phyloP scores from a whole-genome alignment of 352 stramenopile species.

The Thraustochytrium striatum region DNA sequence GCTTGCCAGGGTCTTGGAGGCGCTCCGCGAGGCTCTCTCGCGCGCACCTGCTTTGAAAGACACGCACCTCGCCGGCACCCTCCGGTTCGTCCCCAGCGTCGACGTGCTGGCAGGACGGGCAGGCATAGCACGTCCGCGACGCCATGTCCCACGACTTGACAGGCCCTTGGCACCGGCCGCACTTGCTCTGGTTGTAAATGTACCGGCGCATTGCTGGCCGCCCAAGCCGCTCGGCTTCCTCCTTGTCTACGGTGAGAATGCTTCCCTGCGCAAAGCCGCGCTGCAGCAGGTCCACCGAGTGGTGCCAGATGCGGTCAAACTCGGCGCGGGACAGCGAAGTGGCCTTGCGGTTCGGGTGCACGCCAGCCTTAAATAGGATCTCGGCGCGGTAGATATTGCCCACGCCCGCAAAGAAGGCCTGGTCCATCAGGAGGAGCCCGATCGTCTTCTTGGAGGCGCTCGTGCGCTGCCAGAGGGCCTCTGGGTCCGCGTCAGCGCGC shows the following conservation, averaged over 20 bases:
- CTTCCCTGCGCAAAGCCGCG: constrained; percentile 59
- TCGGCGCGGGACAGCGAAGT: constrained; percentile 51
- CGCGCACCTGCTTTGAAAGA: constrained; percentile 48
- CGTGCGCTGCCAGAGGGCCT: constrained; percentile 56
- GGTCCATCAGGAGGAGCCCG: constrained; percentile 63
- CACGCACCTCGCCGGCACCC: constrained; percentile 21
- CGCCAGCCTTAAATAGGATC: constrained; percentile 62
- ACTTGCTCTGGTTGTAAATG: constrained; percentile 62
- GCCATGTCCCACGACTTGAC: constrained; percentile 60
- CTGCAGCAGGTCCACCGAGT: constrained; percentile 57
- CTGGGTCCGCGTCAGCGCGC: constrained; percentile 57
- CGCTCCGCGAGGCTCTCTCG: neutral
- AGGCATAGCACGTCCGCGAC: constrained; percentile 62
- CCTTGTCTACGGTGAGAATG: constrained; percentile 61
- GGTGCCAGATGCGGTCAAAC: constrained; percentile 61
- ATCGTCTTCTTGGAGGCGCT: constrained; percentile 60
- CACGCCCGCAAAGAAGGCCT: constrained; percentile 59
- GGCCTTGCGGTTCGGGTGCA: constrained; percentile 58
- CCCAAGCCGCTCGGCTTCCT: constrained; percentile 52
- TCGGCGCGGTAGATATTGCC: constrained; percentile 66
- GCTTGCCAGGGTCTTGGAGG: constrained; percentile 23
- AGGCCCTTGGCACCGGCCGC: constrained; percentile 55
- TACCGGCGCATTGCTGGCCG: constrained; percentile 56
- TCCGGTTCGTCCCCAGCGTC: constrained; percentile 3
- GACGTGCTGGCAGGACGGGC: constrained; percentile 58